Evolutionary conservation across 1,139 yeast species (phyloP).

Genomic region (Hanseniaspora sp.): DNA sequence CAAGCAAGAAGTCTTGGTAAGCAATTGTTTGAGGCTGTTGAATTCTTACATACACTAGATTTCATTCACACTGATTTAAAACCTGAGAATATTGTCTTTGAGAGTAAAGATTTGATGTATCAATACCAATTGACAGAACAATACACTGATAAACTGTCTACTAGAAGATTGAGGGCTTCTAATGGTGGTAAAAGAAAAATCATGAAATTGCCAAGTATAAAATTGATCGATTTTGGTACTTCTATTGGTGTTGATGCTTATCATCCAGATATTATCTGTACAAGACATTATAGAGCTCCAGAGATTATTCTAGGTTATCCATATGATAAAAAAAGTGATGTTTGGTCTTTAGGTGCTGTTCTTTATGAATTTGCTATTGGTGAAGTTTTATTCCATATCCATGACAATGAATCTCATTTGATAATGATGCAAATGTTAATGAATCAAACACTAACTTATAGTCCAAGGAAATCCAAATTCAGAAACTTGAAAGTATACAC

Average conservation of each 20-base stretch:
- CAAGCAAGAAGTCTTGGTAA: constrained; percentile 84
- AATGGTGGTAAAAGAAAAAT: constrained; percentile 34
- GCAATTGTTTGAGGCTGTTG: constrained; percentile 75
- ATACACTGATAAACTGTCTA: constrained; percentile 22
- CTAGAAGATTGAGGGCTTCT: constrained; percentile 29
- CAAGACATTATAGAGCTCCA: constrained; percentile 95
- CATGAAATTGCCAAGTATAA: constrained; percentile 69
- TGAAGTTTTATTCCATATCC: constrained; percentile 90
- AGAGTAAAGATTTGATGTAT: constrained; percentile 42
- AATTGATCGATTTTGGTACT: constrained; percentile 89
- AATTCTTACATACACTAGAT: constrained; percentile 78
- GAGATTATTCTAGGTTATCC: constrained; percentile 89
- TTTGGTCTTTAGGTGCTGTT: constrained; percentile 96
- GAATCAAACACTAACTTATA: constrained; percentile 30
- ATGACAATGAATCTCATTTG: constrained; percentile 85
- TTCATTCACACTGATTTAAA: constrained; percentile 86
- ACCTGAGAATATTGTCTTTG: constrained; percentile 80
- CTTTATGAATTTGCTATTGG: constrained; percentile 86
- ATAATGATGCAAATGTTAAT: constrained; percentile 85
- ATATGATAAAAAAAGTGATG: constrained; percentile 86
- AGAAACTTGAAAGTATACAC: constrained; percentile 6
- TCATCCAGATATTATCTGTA: constrained; percentile 83
- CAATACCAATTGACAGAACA: constrained; percentile 24
- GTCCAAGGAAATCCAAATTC: constrained; percentile 3
- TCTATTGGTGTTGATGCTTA: constrained; percentile 91